Base-by-base conservation (phyloP, 306 rosid species). In the Medicago arabica region DNA sequence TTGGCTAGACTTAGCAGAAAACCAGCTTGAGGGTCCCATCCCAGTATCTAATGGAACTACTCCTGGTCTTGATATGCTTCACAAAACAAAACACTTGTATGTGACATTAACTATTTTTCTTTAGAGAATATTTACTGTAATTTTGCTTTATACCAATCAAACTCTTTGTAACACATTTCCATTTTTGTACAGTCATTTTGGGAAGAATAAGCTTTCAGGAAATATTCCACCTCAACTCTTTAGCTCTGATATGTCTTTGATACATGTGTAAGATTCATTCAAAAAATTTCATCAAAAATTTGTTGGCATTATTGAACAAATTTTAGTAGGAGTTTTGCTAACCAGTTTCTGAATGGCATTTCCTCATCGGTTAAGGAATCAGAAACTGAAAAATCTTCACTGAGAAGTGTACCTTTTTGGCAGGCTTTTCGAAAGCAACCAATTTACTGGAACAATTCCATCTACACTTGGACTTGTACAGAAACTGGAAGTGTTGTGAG, bases 361-460 rank as follows among this genome's bases (percentile, higher is more conserved):
- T 40, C 7, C 49, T 8, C 25, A 60, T 14, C 8, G 66, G 66
- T 25, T 25, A 59, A 10, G 40, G 9, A 59, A 59, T 44, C 50
- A 12, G n/a, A 44, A 44, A 44, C n/a, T 44, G 50, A 43, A 43
- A 43, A 41, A 41, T 39, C 9, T 39, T 6, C 8, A 39, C 38
- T 67, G 57, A 40, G 40, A 25, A 6, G 9, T 65, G 19, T 43
- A 65, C 79, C 21, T 15, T 73, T 69, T 57, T 51, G 21, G 80
- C 96, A 92, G 93, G 82, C 88, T 92, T 72, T 85, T 90, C 6
- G 93, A 90, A 34, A 11, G 10, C 16, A 92, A 92, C 78, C 0
- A 51, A 12, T 78, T 92, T 36, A 78, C 7, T 9, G 93, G 97
- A 13, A 69, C 31, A 61, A 87, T 92, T 58, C 97, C 93, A 54